These are phyloP conservation scores for Coniochaeta hoffmannii DNA, from an alignment of 2,329 filamentous ascomycete genomes.

Conservation along the genomic window DNA sequence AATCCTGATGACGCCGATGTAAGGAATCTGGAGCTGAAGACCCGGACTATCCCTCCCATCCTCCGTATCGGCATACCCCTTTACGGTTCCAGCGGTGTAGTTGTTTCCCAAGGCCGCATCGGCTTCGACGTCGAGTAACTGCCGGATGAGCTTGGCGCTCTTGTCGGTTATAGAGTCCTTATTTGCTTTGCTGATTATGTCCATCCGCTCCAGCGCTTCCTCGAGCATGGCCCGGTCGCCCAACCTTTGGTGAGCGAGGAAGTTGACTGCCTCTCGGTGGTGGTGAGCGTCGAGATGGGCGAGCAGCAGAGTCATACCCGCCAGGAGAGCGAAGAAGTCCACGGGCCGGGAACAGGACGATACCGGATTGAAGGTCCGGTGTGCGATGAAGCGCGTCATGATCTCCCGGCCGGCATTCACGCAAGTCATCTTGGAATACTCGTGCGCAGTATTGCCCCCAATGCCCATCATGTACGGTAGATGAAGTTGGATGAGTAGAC, in stretches of 20 bases:
- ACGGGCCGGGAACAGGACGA: slow-evolving; percentile 20
- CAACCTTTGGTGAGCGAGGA: slow-evolving; percentile 28
- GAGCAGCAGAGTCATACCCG: slow-evolving; percentile 27
- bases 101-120: slow-evolving; percentile 11
- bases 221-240: slow-evolving; percentile 31
- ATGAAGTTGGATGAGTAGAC: slow-evolving; percentile 24
- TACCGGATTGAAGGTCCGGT: slow-evolving; percentile 20
- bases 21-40: slow-evolving; percentile 10
- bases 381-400: slow-evolving; percentile 23
- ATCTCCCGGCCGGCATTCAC: slow-evolving; percentile 28
- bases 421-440: slow-evolving; percentile 25
- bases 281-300: slow-evolving; percentile 24
- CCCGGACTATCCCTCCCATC: not conserved
- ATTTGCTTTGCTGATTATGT: slow-evolving; percentile 16
- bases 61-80: not conserved
- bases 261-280: slow-evolving; percentile 13
- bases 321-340: slow-evolving; percentile 29
- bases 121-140: slow-evolving; percentile 20
- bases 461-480: slow-evolving; percentile 22
- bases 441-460: slow-evolving; percentile 7
- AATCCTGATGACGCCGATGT: slow-evolving; percentile 14
- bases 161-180: slow-evolving; percentile 20
- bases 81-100: not conserved
- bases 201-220: slow-evolving; percentile 24
- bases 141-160: slow-evolving; percentile 20